phyloP scores from a whole-genome alignment of 495 filamentous ascomycete species.

The Xylaria acuta region DNA sequence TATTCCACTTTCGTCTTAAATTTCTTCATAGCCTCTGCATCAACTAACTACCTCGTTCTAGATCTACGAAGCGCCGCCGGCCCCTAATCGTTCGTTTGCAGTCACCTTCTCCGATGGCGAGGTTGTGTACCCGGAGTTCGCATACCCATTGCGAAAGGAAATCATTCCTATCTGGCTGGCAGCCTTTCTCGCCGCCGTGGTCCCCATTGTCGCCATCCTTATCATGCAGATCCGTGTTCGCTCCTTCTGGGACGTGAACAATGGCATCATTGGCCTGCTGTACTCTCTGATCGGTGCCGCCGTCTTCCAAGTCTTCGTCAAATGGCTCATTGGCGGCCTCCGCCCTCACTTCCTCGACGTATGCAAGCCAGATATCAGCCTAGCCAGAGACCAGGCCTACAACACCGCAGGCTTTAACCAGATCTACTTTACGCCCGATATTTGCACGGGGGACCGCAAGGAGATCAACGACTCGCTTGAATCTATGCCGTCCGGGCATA shows the following conservation, averaged over 20 bases:
- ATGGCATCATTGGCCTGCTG: conserved; percentile 64
- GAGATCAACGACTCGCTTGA: conserved; percentile 60
- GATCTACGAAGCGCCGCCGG: conserved; percentile 64
- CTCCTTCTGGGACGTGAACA: conserved; percentile 72
- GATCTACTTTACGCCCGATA: conserved; percentile 57
- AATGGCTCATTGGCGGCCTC: conserved; percentile 63
- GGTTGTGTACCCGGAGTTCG: conserved; percentile 65
- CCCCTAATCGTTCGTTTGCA: conserved; percentile 62
- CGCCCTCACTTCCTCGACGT: conserved; percentile 64
- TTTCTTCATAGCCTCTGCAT: background rate
- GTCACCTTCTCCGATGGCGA: conserved; percentile 64
- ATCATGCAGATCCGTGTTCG: conserved; percentile 65
- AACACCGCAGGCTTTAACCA: conserved; percentile 52
- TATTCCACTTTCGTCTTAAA: background rate
- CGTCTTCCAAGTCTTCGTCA: conserved; percentile 63
- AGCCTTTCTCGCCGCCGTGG: conserved; percentile 59
- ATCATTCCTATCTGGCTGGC: conserved; percentile 67
- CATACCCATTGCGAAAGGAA: conserved; percentile 66
- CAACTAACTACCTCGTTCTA: conserved; percentile 31
- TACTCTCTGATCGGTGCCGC: conserved; percentile 65
- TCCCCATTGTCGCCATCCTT: conserved; percentile 64
- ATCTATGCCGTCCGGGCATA: conserved; percentile 68
- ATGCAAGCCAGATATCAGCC: conserved; percentile 59
- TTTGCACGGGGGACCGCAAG: conserved; percentile 49
- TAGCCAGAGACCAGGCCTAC: conserved; percentile 43